A percentile compares a stretch with the other conserved stretches of the same genome.
phyloP scores from a whole-genome alignment of 2,329 filamentous ascomycete genomes.

The Dactylellina leptospora region DNA sequence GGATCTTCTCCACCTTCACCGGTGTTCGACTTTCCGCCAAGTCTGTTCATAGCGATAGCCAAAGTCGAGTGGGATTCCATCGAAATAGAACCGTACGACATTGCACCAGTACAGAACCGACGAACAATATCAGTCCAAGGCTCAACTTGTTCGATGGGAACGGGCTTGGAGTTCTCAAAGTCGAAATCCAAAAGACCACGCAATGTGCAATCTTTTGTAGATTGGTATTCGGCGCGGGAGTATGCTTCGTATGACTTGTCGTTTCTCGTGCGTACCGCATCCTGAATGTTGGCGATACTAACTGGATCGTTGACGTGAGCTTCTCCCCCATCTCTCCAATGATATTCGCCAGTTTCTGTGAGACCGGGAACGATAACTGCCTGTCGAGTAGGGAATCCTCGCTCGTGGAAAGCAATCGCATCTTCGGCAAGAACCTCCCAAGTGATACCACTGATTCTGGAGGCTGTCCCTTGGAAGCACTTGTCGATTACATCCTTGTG shows the following conservation, averaged over 20 bases:
- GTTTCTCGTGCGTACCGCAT: conserved; percentile 95
- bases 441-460: conserved; percentile 91
- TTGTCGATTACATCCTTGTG: conserved; percentile 91
- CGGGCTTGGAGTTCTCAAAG: conserved; percentile 83
- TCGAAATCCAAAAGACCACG: conserved; percentile 95
- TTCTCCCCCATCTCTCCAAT: conserved; percentile 97
- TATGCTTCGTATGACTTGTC: conserved; percentile 99
- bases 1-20: conserved; percentile 96
- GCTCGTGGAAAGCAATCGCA: conserved; percentile 92
- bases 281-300: conserved; percentile 95
- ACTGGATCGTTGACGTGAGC: conserved; percentile 93
- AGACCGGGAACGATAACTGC: conserved; percentile 81
- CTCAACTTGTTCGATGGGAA: conserved; percentile 96
- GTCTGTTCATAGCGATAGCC: conserved; percentile 93
- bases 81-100: conserved; percentile 98
- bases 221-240: conserved; percentile 89
- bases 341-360: conserved; percentile 93
- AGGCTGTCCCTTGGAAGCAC: conserved; percentile 93
- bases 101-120: conserved; percentile 94
- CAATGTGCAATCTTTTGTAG: conserved; percentile 95
- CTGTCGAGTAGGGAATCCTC: conserved; percentile 82
- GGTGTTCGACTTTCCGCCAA: conserved; percentile 96
- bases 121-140: conserved; percentile 98
- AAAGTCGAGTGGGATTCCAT: conserved; percentile 98
- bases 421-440: conserved; percentile 94